A percentile compares a stretch with the other conserved stretches of the same genome.
Conservation (phyloP, 129 eudicot genomes). For the Oenanthe sinensis region DNA sequence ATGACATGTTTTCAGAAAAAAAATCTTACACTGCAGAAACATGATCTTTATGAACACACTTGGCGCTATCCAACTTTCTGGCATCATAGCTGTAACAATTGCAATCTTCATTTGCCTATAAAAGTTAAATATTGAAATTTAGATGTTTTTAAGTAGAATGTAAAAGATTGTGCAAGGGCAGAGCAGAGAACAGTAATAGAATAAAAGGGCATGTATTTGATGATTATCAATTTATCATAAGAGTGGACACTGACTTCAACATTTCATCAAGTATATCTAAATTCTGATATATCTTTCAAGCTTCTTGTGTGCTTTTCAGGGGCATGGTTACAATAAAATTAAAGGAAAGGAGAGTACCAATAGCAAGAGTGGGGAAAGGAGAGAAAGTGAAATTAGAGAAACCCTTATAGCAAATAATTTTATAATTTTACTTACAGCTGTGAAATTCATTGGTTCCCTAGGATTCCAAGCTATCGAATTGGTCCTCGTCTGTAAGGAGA, state of each 20-base stretch:
- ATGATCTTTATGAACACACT: conserved; percentile 91
- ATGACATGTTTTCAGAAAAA: neutral
- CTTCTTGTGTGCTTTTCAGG: neutral
- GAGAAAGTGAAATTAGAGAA: neutral
- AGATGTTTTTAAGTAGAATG: neutral
- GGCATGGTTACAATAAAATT: too few relatives aligned
- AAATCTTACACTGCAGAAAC: conserved; percentile 90
- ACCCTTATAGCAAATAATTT: neutral
- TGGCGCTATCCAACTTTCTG: conserved; percentile 71
- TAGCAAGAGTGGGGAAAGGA: neutral
- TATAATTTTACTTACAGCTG: conserved; percentile 54
- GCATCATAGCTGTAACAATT: conserved; percentile 85
- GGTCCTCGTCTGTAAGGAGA: conserved; percentile 60
- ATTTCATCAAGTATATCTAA: neutral
- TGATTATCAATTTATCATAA: neutral
- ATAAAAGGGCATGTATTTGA: neutral
- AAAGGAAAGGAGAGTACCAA: neutral
- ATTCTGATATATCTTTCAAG: neutral
- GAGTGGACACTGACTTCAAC: neutral
- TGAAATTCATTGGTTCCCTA: conserved; percentile 95
- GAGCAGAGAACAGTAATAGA: neutral
- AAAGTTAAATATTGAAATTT: neutral
- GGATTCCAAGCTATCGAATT: conserved; percentile 97
- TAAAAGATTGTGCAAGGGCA: neutral
- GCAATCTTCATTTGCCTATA: conserved; percentile 89